Evolutionary conservation across 2,329 filamentous ascomycete species (phyloP).

Genomic region (Colletotrichum magnum): DNA sequence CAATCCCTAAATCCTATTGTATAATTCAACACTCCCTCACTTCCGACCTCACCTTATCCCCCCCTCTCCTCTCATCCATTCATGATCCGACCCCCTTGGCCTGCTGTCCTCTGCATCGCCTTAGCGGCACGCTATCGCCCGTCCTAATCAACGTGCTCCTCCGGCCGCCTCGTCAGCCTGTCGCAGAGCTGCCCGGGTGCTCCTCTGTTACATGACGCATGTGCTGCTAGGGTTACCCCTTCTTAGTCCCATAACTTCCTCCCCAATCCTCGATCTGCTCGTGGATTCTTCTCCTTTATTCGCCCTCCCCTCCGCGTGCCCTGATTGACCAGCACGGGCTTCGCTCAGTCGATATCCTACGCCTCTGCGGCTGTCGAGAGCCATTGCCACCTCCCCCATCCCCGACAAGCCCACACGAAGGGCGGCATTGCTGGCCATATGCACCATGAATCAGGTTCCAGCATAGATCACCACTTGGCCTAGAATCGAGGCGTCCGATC

Average conservation of each 20-base stretch:
- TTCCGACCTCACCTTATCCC: constrained; percentile 1
- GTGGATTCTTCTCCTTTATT: constrained; percentile 27
- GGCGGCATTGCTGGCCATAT: constrained; percentile 53
- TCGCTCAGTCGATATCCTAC: constrained; percentile 19
- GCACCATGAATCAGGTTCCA: constrained; percentile 46
- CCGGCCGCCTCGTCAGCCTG: constrained; percentile 37
- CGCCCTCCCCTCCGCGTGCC: constrained; percentile 19
- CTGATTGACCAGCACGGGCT: constrained; percentile 27
- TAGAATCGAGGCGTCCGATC: constrained; percentile 35
- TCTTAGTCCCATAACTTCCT: constrained; percentile 36
- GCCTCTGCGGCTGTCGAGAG: constrained; percentile 21
- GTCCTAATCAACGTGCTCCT: constrained; percentile 36
- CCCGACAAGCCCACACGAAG: constrained; percentile 39
- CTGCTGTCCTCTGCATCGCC: not conserved
- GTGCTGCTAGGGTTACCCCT: constrained; percentile 40
- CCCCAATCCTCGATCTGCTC: constrained; percentile 36
- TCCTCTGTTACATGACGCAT: constrained; percentile 43
- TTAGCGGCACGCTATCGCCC: constrained; percentile 33
- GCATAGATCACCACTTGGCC: constrained; percentile 42
- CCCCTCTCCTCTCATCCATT: not conserved
- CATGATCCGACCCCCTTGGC: constrained; percentile 8
- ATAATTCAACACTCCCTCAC: constrained; percentile 25
- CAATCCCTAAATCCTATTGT: constrained; percentile 24
- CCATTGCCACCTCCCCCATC: constrained; percentile 26
- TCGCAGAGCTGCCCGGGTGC: constrained; percentile 40